Evolutionary conservation across 208 protist species (phyloP).

Genomic region (Leishmania lainsoni): DNA sequence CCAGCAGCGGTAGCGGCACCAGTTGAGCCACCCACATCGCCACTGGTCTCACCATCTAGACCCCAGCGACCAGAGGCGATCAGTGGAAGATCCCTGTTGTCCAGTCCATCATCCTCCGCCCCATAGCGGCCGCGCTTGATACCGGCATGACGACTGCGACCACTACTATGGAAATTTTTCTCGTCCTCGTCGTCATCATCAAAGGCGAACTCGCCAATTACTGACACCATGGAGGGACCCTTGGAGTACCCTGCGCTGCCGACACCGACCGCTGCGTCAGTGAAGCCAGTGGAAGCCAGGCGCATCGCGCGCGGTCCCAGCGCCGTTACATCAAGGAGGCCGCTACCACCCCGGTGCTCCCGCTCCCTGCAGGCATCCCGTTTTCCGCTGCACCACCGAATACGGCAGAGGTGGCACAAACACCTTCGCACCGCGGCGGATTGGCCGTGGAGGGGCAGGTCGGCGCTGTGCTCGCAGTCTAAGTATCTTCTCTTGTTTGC

Average conservation of each 20-base stretch:
- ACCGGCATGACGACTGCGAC: conserved; percentile 8
- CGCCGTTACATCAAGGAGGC: conserved; percentile 23
- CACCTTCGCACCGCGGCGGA: conserved; percentile 75
- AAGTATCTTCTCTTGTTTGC: conserved; percentile 40
- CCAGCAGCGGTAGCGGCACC: background rate
- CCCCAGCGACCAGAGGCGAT: conserved; percentile 20
- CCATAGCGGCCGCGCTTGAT: conserved; percentile 25
- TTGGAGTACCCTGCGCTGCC: background rate
- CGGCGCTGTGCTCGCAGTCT: conserved; percentile 46
- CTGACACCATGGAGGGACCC: background rate
- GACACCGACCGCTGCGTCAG: conserved; percentile 5
- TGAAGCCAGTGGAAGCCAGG: background rate
- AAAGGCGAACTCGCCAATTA: conserved; percentile 27
- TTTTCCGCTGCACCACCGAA: background rate
- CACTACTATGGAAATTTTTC: background rate
- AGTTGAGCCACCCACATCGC: background rate
- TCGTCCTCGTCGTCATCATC: conserved; percentile 37
- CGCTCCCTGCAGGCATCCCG: background rate
- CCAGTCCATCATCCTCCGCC: conserved; percentile 35
- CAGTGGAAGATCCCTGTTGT: conserved; percentile 16
- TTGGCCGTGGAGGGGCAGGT: conserved; percentile 51
- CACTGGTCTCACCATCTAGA: background rate
- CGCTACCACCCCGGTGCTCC: conserved; percentile 12
- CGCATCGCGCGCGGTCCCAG: conserved; percentile 19
- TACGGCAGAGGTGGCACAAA: conserved; percentile 28